These are phyloP conservation scores for Hypomyces perniciosus DNA, from an alignment of 2,329 filamentous ascomycete genomes.

Conservation along the genomic window DNA sequence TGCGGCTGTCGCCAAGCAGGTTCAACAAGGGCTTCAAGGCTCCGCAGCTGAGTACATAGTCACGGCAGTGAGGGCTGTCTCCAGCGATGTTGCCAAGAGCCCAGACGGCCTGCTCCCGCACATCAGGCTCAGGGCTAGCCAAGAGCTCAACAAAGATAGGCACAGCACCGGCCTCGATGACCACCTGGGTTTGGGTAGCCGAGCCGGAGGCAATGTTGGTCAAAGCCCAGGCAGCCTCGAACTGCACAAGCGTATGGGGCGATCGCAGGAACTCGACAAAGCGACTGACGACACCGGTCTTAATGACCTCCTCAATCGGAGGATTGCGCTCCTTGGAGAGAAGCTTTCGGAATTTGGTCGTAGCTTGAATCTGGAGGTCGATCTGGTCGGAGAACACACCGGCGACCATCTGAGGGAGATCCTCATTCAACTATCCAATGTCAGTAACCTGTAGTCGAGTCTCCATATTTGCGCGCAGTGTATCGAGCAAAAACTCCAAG, in stretches of 20 bases:
- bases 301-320: conserved; percentile 97
- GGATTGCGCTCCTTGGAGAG: conserved; percentile 98
- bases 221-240: conserved; percentile 97
- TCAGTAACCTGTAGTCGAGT: not conserved
- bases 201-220: conserved; percentile 99
- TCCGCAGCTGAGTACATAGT: conserved; percentile 88
- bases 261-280: conserved; percentile 98
- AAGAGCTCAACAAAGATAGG: conserved; percentile 98
- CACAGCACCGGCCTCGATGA: conserved; percentile 96
- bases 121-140: conserved; percentile 92
- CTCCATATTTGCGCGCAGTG: not conserved
- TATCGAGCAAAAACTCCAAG: not conserved
- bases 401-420: conserved; percentile 95
- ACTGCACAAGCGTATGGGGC: conserved; percentile 95
- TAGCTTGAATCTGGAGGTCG: conserved; percentile 93
- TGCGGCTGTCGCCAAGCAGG: conserved; percentile 92
- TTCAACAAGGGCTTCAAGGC: conserved; percentile 85
- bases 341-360: conserved; percentile 97
- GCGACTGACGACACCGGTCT: conserved; percentile 93
- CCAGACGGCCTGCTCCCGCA: conserved; percentile 97
- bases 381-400: conserved; percentile 99
- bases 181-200: conserved; percentile 94
- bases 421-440: conserved; percentile 76
- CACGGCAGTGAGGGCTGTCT: conserved; percentile 94
- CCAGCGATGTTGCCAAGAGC: conserved; percentile 97